Evolutionary conservation across 2,329 filamentous ascomycete species (phyloP), one percentile per base, ranked within the genome.

Genomic region (Malbranchea zuffiana): DNA sequence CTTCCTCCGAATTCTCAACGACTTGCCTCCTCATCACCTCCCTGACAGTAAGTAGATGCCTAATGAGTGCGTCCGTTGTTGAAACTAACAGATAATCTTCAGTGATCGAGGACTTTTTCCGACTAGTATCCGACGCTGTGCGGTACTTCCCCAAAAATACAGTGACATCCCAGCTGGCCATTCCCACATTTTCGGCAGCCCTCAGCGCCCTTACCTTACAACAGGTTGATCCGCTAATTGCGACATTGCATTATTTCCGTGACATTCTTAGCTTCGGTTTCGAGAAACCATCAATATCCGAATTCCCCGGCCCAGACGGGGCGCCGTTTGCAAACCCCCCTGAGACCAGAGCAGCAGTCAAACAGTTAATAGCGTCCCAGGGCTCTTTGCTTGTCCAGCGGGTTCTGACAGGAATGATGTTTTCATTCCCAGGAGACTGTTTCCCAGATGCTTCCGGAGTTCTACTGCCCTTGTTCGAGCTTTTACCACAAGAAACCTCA

Each of bases 341-440:
- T 3, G 78, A 87, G 47, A 72, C 94, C 16, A 80, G 77, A 47
- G 68, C 69, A 21, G 72, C 79, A 5, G 80, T 96, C 41, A 82
- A 80, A 57, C 71, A 74, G 42, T 71, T 95, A 35, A 65, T 93
- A 16, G 46, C 70, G 2, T 64, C 69, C 1, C 77, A 86, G 45
- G 86, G 90, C 24, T 79, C 85, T 51, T 66, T 76, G 39, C 68
- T 98, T 18, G 79, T 90, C 5, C 88, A 94, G 61, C 82, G 87
- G 45, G 79, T 93, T 40, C 71, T 98, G 65, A 90, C 87, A 1
- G 90, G 90, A 42, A 93, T 98, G 87, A 96, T 98, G 88, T 95
- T 95, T 57, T 92, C 82, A 0, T 98, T 98, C 63, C 92, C 90
- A 0, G 76, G 83, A 28, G 90, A 96, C 58, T 95, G 87, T 62